Conservation (phyloP, 306 rosid species). For the Lithocarpus polystachyus region DNA sequence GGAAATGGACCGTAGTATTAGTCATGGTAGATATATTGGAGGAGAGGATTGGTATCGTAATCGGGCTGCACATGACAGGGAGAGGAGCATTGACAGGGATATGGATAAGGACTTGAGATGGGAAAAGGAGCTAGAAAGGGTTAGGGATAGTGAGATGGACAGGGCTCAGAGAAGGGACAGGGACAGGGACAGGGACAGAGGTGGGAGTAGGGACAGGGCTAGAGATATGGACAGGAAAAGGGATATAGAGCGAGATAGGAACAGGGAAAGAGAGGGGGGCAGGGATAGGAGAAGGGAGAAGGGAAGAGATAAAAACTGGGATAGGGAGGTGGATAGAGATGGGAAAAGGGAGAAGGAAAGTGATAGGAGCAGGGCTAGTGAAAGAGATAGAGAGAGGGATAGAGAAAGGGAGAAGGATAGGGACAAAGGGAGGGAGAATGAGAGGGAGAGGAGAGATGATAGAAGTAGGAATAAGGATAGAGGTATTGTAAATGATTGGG, state of each 20-base stretch:
- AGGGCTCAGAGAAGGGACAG: constrained; percentile 35
- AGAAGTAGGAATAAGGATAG: constrained; percentile 39
- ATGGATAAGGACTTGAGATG: constrained; percentile 27
- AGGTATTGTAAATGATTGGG: constrained; percentile 35
- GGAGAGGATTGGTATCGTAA: constrained; percentile 21
- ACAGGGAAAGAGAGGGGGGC: constrained; percentile 42
- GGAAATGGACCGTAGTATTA: constrained; percentile 36
- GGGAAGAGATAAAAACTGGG: constrained; percentile 50
- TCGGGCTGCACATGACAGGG: constrained; percentile 37
- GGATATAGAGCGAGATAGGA: constrained; percentile 53
- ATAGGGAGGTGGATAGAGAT: constrained; percentile 45
- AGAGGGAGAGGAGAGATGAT: constrained; percentile 55
- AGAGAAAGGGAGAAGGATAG: constrained; percentile 53
- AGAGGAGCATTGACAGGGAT: constrained; percentile 50
- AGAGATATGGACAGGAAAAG: constrained; percentile 48
- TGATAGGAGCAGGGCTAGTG: constrained; percentile 24
- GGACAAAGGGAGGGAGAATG: constrained; percentile 23
- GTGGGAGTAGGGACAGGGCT: constrained; percentile 36
- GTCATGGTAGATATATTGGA: constrained; percentile 23
- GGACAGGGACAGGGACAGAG: constrained; percentile 53
- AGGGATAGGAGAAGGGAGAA: constrained; percentile 49
- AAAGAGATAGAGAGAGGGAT: constrained; percentile 22
- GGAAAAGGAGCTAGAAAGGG: constrained; percentile 43
- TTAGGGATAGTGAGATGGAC: constrained; percentile 42
- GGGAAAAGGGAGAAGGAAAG: constrained; percentile 44